phyloP scores from a whole-genome alignment of 2,329 filamentous ascomycete species.

The Fusarium stilboides region DNA sequence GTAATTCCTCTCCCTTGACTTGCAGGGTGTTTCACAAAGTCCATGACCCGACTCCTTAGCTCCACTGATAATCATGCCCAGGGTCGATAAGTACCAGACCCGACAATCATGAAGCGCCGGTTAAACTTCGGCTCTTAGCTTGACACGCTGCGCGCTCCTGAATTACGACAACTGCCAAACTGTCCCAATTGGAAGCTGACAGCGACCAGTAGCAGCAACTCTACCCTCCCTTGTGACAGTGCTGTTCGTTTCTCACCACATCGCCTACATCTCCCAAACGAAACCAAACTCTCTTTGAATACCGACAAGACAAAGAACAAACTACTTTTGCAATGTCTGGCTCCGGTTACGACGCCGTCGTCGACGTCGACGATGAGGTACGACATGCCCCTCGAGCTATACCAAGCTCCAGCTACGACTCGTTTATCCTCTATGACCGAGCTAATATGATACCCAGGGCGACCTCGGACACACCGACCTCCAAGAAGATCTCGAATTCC shows the following conservation, averaged over 20 bases:
- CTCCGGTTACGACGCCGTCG: constrained; percentile 96
- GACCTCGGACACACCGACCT: constrained; percentile 98
- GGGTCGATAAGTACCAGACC: constrained; percentile 9
- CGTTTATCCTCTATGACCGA: not conserved
- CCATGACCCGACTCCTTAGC: constrained; percentile 3
- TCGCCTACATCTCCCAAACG: not conserved
- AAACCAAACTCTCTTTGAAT: not conserved
- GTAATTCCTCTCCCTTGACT: constrained; percentile 7
- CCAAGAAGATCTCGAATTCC: constrained; percentile 99
- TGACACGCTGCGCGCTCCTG: constrained; percentile 48
- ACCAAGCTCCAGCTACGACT: constrained; percentile 21
- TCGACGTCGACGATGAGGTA: constrained; percentile 97
- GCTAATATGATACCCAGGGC: constrained; percentile 70
- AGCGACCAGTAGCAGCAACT: constrained; percentile 30
- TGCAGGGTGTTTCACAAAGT: constrained; percentile 13
- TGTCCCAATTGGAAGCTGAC: constrained; percentile 48
- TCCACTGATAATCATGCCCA: constrained; percentile 30
- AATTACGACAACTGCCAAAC: constrained; percentile 55
- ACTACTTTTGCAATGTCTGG: constrained; percentile 74
- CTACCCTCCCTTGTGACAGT: constrained; percentile 30
- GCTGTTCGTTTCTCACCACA: constrained; percentile 18
- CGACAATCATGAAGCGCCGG: constrained; percentile 32
- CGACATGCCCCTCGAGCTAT: constrained; percentile 32
- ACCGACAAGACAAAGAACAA: not conserved
- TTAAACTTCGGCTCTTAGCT: constrained; percentile 42